These are phyloP conservation scores for Fraxinus floribunda DNA, from an alignment of 305 asterid species.

Conservation along the genomic window DNA sequence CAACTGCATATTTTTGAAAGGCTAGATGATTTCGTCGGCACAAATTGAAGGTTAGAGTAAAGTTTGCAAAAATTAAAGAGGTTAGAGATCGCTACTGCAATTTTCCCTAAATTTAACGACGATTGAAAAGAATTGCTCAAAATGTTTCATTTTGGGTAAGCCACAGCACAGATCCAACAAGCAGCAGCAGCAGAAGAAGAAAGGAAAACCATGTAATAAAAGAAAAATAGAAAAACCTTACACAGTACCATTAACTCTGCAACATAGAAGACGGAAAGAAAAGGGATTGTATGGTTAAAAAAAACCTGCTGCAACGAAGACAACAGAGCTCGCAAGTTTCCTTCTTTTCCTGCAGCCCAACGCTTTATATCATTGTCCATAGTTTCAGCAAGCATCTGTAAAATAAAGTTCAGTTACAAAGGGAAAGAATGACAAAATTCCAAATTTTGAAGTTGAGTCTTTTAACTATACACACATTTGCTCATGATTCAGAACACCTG, in stretches of 20 bases:
- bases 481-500: background rate
- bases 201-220: background rate
- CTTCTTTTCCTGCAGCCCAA: conserved; percentile 97
- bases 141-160: no score
- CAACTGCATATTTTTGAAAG: no score
- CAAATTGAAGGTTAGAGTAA: no score
- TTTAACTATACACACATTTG: background rate
- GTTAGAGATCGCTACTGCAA: no score
- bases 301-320: conserved; percentile 81
- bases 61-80: no score
- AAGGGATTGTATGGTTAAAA: background rate
- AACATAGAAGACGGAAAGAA: background rate
- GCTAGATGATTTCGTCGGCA: no score
- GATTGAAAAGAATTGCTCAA: no score
- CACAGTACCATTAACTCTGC: background rate
- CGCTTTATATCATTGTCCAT: conserved; percentile 70
- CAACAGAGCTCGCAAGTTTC: conserved; percentile 81
- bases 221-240: background rate
- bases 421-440: background rate
- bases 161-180: background rate
- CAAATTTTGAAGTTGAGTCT: background rate
- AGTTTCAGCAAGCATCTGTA: conserved; percentile 73
- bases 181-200: background rate
- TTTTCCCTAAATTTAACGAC: background rate
- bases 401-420: background rate